Evolutionary conservation across 73 alveolate species (phyloP).

Genomic region (Tetrahymena borealis): DNA sequence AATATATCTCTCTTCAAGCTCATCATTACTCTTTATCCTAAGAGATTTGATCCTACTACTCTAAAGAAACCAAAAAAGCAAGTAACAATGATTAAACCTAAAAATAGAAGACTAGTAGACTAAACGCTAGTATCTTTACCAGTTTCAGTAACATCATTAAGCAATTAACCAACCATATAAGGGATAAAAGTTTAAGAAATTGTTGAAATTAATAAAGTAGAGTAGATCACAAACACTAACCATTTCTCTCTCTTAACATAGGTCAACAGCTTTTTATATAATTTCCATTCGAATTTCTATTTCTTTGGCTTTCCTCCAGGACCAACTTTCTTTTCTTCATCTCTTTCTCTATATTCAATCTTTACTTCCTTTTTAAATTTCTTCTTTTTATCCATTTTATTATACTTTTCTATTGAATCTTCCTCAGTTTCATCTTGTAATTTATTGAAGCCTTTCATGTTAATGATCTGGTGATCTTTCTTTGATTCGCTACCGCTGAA

Average conservation of each 20-base stretch:
- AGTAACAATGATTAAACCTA: not conserved
- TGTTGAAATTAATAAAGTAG: not conserved
- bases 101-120: not conserved
- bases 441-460: not conserved
- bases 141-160: not conserved
- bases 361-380: not conserved
- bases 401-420: not conserved
- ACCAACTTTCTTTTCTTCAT: not conserved
- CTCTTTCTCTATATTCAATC: not conserved
- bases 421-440: not conserved
- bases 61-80: not conserved
- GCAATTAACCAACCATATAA: not conserved
- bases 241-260: not conserved
- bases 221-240: not conserved
- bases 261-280: not conserved
- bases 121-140: not conserved
- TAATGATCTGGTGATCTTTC: not conserved
- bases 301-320: not conserved
- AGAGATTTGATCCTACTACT: not conserved
- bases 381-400: not conserved
- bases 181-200: not conserved
- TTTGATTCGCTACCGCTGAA: not conserved
- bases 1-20: constrained; percentile 24
- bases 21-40: not conserved
- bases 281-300: not conserved